These are phyloP conservation scores for Phytophthora boehmeriae DNA, from an alignment of 352 stramenopile genomes.

Conservation along the genomic window DNA sequence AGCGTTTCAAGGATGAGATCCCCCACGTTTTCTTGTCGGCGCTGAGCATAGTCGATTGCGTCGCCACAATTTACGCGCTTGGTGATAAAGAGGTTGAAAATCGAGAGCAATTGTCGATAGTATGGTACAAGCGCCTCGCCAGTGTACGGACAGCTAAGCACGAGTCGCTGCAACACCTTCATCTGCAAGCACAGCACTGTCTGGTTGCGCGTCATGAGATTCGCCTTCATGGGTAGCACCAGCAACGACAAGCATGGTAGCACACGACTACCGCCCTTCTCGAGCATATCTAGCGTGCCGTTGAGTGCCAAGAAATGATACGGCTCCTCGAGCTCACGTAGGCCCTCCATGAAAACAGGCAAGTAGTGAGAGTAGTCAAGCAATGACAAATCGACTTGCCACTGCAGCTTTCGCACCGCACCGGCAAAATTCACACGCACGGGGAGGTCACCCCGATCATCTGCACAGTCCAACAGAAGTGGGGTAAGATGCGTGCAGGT, in stretches of 20 bases:
- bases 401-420: slow-evolving; percentile 77
- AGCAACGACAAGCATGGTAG: slow-evolving; percentile 59
- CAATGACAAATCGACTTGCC: slow-evolving; percentile 63
- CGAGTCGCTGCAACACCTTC: slow-evolving; percentile 78
- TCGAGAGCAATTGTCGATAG: slow-evolving; percentile 91
- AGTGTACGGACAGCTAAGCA: slow-evolving; percentile 71
- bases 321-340: slow-evolving; percentile 86
- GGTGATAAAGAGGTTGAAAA: slow-evolving; percentile 93
- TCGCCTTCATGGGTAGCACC: slow-evolving; percentile 84
- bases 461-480: slow-evolving; percentile 25
- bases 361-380: slow-evolving; percentile 90
- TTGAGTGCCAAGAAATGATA: slow-evolving; percentile 87
- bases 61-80: slow-evolving; percentile 94
- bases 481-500: neutral
- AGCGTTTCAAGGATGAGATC: slow-evolving; percentile 91
- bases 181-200: slow-evolving; percentile 79
- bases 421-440: slow-evolving; percentile 78
- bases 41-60: slow-evolving; percentile 93
- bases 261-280: slow-evolving; percentile 69
- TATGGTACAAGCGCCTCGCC: slow-evolving; percentile 92
- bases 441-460: slow-evolving; percentile 74
- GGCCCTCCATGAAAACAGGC: slow-evolving; percentile 92
- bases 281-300: slow-evolving; percentile 83
- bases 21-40: slow-evolving; percentile 87
- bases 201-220: slow-evolving; percentile 82